A percentile compares a stretch with the other conserved stretches of the same genome.
phyloP scores from a whole-genome alignment of 1,284 basidiomycete genomes.

The Ceratobasidium papillatum region DNA sequence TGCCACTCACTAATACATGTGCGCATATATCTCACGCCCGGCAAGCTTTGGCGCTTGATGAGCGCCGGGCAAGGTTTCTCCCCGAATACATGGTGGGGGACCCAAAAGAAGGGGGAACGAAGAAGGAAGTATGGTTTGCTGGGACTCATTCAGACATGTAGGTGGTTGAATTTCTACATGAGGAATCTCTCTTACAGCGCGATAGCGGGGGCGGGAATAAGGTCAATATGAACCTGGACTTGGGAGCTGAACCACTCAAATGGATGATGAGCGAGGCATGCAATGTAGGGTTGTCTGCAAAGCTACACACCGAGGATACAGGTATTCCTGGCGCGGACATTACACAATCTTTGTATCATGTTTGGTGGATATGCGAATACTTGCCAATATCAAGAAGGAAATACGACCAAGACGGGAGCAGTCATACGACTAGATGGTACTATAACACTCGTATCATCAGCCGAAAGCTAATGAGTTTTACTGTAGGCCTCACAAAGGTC shows the following conservation, averaged over 20 bases:
- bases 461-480: not conserved
- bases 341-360: not conserved
- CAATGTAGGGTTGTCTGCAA: not conserved
- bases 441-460: not conserved
- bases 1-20: constrained; percentile 48
- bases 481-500: not conserved
- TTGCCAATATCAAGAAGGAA: not conserved
- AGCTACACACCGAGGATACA: not conserved
- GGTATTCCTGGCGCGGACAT: not conserved
- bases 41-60: constrained; percentile 58
- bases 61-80: constrained; percentile 56
- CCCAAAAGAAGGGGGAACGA: not conserved
- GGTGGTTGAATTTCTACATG: constrained; percentile 27
- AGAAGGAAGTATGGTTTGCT: constrained; percentile 53
- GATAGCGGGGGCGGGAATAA: constrained; percentile 46
- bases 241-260: constrained; percentile 31
- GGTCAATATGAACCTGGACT: constrained; percentile 42
- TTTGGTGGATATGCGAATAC: constrained; percentile 3
- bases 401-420: not conserved
- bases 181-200: not conserved
- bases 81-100: constrained; percentile 51
- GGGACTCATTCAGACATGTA: constrained; percentile 53
- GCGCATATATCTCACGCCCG: constrained; percentile 53
- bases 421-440: not conserved
- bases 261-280: constrained; percentile 47